A percentile compares a stretch with the other conserved stretches of the same genome.
Evolutionary conservation across 805 yeast genomes (phyloP).

Genomic region (Candida koratica): DNA sequence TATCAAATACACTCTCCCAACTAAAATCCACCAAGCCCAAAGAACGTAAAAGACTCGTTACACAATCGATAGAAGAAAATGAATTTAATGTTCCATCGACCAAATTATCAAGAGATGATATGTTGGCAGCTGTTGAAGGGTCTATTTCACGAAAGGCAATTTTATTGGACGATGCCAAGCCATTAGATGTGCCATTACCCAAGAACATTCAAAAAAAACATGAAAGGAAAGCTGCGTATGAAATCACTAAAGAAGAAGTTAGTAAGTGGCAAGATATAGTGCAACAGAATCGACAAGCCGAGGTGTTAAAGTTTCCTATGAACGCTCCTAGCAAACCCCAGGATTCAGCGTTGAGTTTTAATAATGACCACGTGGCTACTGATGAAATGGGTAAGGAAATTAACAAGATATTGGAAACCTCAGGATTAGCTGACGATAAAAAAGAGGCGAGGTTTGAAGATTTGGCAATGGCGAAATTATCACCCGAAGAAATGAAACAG

Average conservation of each 20-base stretch:
- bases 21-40: constrained; percentile 37
- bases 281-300: constrained; percentile 74
- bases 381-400: constrained; percentile 68
- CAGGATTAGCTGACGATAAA: constrained; percentile 66
- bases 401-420: constrained; percentile 54
- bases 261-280: constrained; percentile 86
- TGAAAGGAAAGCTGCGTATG: constrained; percentile 88
- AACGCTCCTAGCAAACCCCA: constrained; percentile 45
- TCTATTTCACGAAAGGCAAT: constrained; percentile 48
- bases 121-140: constrained; percentile 64
- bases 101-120: constrained; percentile 64
- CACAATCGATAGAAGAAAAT: constrained; percentile 58
- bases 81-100: constrained; percentile 65
- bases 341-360: constrained; percentile 50
- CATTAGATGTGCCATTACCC: constrained; percentile 80
- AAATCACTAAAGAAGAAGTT: constrained; percentile 80
- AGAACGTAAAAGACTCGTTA: constrained; percentile 46
- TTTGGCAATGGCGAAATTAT: constrained; percentile 72
- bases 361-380: constrained; percentile 38
- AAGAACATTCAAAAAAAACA: constrained; percentile 78
- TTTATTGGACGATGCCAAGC: constrained; percentile 39
- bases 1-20: constrained; percentile 44
- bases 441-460: constrained; percentile 85
- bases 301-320: constrained; percentile 75
- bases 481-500: constrained; percentile 72